phyloP scores from a whole-genome alignment of 805 yeast genomes.

The Candida piceae region DNA sequence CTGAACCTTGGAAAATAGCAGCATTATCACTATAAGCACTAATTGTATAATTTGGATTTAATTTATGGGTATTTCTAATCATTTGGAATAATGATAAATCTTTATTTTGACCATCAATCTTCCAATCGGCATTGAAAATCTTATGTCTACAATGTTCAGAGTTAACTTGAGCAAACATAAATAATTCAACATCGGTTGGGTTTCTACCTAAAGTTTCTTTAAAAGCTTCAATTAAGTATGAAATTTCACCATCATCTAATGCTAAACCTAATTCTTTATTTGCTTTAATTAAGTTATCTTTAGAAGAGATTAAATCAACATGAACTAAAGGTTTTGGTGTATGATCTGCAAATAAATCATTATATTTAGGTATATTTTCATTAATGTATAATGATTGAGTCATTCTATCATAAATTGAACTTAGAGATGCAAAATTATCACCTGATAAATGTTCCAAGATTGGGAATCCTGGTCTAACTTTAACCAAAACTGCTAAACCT shows the following conservation, averaged over 20 bases:
- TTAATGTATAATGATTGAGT: conserved; percentile 65
- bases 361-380: conserved; percentile 55
- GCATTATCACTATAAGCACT: conserved; percentile 98
- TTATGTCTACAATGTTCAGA: conserved; percentile 99
- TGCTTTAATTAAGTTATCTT: conserved; percentile 63
- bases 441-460: conserved; percentile 48
- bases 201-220: conserved; percentile 70
- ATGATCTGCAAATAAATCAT: conserved; percentile 74
- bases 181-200: conserved; percentile 96
- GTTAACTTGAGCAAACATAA: conserved; percentile 99
- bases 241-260: conserved; percentile 90
- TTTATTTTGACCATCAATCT: conserved; percentile 76
- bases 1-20: conserved; percentile 85
- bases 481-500: conserved; percentile 72
- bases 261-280: conserved; percentile 87
- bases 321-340: conserved; percentile 77
- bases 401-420: conserved; percentile 88
- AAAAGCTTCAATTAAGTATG: conserved; percentile 80
- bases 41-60: conserved; percentile 75
- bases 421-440: conserved; percentile 48
- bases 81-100: conserved; percentile 78
- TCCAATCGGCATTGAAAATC: conserved; percentile 98
- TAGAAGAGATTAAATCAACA: conserved; percentile 56
- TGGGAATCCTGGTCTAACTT: conserved; percentile 68
- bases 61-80: conserved; percentile 90